Percentiles rank a stretch among this genome's conserved stretches.
Conservation (phyloP, 441 rosid species). For the Biscutella laevigata region DNA sequence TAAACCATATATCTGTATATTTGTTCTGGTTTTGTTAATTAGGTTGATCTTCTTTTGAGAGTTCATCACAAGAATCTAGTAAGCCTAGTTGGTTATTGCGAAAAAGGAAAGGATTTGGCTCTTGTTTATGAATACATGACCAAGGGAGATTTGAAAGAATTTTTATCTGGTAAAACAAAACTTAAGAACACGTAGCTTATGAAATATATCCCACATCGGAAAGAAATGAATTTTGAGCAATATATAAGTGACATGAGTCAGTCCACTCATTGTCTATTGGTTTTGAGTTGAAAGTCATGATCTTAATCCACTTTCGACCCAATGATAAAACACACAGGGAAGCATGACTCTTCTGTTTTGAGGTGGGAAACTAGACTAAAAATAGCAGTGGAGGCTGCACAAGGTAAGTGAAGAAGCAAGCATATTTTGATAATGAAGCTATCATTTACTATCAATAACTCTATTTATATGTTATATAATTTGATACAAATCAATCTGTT, state of each 20-base stretch:
- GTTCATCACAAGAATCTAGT: constrained; percentile 27
- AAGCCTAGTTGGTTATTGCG: constrained; percentile 33
- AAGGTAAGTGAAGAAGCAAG: too few relatives aligned
- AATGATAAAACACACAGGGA: too few relatives aligned
- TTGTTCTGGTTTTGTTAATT: too few relatives aligned
- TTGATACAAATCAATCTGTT: background rate
- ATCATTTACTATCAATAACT: background rate
- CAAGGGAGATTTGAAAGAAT: constrained; percentile 30
- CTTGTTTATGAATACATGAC: constrained; percentile 44
- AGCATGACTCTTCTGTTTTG: background rate
- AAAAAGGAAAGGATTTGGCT: constrained; percentile 28
- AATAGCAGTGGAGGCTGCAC: constrained; percentile 29
- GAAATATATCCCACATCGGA: too few relatives aligned
- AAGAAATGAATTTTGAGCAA: too few relatives aligned
- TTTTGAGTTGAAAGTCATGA: too few relatives aligned
- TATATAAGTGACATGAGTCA: too few relatives aligned
- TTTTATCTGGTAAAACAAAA: constrained; percentile 28
- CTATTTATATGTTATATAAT: background rate
- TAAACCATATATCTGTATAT: too few relatives aligned
- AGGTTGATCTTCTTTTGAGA: constrained; percentile 30
- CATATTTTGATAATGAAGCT: too few relatives aligned
- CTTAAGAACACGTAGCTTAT: too few relatives aligned
- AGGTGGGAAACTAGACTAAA: constrained; percentile 34
- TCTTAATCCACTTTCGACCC: background rate
- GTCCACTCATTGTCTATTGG: too few relatives aligned